Evolutionary conservation across 1,139 yeast species (phyloP).

Genomic region (Zygotorulaspora mrakii): DNA sequence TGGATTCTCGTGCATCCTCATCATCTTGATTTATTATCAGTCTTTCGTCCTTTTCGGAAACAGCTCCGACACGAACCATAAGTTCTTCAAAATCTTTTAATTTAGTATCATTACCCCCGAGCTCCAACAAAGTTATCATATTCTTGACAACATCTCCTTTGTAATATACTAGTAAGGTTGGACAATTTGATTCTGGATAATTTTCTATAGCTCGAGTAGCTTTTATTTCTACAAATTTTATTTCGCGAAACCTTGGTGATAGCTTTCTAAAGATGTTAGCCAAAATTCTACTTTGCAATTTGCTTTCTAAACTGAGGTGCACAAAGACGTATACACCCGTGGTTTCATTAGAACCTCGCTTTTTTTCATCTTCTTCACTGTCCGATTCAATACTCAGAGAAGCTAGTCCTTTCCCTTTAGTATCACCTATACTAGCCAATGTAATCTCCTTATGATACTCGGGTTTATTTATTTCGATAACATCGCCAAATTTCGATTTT

Average conservation of each 20-base stretch:
- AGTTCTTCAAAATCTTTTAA: conserved; percentile 66
- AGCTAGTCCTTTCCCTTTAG: conserved; percentile 7
- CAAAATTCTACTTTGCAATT: conserved; percentile 69
- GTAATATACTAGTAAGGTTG: conserved; percentile 79
- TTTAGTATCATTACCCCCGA: conserved; percentile 80
- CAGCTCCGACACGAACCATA: conserved; percentile 61
- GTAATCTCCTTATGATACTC: conserved; percentile 87
- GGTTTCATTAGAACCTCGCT: conserved; percentile 21
- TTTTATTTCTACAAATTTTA: conserved; percentile 87
- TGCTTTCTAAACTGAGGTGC: conserved; percentile 69
- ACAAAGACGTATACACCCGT: conserved; percentile 56
- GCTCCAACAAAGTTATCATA: conserved; percentile 67
- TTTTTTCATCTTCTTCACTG: conserved; percentile 12
- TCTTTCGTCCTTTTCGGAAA: conserved; percentile 62
- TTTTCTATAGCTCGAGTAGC: conserved; percentile 86
- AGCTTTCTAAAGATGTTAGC: conserved; percentile 49
- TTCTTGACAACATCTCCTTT: conserved; percentile 75
- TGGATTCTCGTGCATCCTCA: conserved; percentile 48
- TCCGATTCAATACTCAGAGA: conserved; percentile 7
- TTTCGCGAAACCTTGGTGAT: conserved; percentile 64
- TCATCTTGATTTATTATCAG: conserved; percentile 60
- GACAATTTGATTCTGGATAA: conserved; percentile 86
- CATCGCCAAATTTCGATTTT: conserved; percentile 69
- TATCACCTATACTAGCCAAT: conserved; percentile 52
- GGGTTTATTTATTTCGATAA: conserved; percentile 73